Conservation (phyloP, 2,329 filamentous ascomycete species). For the Botrytis medusae region DNA sequence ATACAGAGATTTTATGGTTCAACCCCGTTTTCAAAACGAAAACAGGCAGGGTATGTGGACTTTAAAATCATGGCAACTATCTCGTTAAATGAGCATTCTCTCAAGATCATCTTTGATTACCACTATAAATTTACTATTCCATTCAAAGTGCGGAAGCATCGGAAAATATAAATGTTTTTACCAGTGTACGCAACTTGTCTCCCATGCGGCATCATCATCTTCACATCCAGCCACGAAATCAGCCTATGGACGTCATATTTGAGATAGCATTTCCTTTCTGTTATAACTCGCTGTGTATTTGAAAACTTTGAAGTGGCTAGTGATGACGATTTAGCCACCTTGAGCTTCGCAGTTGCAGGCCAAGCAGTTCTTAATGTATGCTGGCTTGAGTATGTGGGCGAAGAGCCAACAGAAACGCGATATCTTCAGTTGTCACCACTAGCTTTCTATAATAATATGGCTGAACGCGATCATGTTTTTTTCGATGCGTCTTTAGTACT, state of each 20-base stretch:
- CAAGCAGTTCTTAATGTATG: background rate
- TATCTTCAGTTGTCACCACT: too few relatives aligned
- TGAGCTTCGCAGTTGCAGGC: background rate
- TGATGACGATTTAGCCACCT: background rate
- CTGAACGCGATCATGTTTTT: too few relatives aligned
- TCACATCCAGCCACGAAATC: background rate
- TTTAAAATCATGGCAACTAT: background rate
- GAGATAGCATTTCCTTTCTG: background rate
- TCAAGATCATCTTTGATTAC: background rate
- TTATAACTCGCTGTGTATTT: fast-evolving
- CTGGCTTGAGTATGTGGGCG: background rate
- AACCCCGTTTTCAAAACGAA: background rate
- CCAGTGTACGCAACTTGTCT: background rate
- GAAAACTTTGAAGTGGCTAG: background rate
- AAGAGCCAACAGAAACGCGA: background rate
- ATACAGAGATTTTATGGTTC: background rate
- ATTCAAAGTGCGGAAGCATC: background rate
- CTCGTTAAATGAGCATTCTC: background rate
- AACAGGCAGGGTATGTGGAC: fast-evolving
- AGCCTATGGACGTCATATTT: background rate
- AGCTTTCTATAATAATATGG: too few relatives aligned
- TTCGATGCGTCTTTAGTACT: too few relatives aligned
- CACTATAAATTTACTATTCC: background rate
- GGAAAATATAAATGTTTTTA: fast-evolving
- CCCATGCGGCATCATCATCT: background rate